Conservation (phyloP, 139 green algal genomes). For the Picochlorum sp. region DNA sequence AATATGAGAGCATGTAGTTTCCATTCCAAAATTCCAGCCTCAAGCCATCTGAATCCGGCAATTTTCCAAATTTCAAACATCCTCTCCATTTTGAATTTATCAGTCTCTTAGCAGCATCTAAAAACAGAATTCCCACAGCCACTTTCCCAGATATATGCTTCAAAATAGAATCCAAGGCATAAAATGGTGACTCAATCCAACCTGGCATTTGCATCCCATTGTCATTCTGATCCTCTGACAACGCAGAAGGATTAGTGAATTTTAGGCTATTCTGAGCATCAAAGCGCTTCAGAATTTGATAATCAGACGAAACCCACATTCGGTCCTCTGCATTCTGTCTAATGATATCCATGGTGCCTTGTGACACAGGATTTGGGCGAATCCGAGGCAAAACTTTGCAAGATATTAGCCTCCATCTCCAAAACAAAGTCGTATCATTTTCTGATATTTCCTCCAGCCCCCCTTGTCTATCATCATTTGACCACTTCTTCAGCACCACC, state of each 20-base stretch:
- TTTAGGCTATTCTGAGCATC: background rate
- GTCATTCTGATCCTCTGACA: too few relatives aligned
- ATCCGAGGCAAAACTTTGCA: background rate
- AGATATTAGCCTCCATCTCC: background rate
- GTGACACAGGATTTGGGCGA: background rate
- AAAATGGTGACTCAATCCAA: conserved; percentile 1
- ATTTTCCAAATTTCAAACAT: background rate
- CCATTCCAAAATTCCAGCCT: background rate
- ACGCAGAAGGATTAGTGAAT: too few relatives aligned
- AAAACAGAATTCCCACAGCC: background rate
- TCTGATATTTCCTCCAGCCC: background rate
- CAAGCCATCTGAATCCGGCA: background rate
- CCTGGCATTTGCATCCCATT: background rate
- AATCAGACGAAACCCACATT: conserved; percentile 25
- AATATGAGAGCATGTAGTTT: too few relatives aligned
- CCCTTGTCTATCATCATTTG: background rate
- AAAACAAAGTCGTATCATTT: background rate
- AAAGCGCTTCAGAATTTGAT: conserved; percentile 5
- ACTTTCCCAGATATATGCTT: background rate
- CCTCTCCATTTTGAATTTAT: background rate
- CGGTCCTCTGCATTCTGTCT: conserved; percentile 18
- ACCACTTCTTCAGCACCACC: conserved; percentile 9
- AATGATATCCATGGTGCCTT: background rate
- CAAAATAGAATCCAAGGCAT: background rate
- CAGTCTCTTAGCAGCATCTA: background rate